Percentiles rank a stretch among this genome's conserved stretches.
These are phyloP conservation scores for Fusarium burgessii DNA, from an alignment of 2,329 filamentous ascomycete genomes.

Conservation along the genomic window DNA sequence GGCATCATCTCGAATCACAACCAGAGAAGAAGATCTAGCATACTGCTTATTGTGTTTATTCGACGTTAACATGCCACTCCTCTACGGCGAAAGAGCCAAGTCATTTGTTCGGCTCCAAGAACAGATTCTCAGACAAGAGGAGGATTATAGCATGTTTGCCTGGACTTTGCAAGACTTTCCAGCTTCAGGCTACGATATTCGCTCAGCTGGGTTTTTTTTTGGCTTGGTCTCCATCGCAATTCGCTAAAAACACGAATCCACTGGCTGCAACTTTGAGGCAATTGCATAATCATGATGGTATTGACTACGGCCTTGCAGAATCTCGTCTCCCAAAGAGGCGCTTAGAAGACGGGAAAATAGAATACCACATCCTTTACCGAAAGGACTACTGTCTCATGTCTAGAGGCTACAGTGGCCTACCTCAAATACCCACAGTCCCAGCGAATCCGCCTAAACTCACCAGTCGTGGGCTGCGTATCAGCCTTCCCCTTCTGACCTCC, in stretches of 20 bases:
- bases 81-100: constrained; percentile 19
- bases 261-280: too few species aligned
- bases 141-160: constrained; percentile 25
- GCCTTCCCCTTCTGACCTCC: constrained; percentile 8
- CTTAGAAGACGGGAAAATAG: too few species aligned
- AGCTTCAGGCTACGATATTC: too few species aligned
- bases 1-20: constrained; percentile 22
- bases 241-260: too few species aligned
- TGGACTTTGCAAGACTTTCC: constrained; percentile 17
- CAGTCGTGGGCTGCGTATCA: constrained; percentile 11
- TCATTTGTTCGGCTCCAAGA: constrained; percentile 17
- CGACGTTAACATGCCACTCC: constrained; percentile 21
- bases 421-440: background rate
- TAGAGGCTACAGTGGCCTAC: constrained; percentile 6
- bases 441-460: constrained; percentile 6
- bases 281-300: too few species aligned
- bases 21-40: constrained; percentile 18
- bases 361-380: background rate
- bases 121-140: constrained; percentile 22
- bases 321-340: too few species aligned
- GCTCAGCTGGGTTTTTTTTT: too few species aligned
- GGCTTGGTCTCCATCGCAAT: too few species aligned
- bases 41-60: constrained; percentile 23
- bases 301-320: too few species aligned
- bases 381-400: background rate